Base-by-base conservation (phyloP, 2,329 filamentous ascomycete genomes). In the Colletotrichum chrysophilum region DNA sequence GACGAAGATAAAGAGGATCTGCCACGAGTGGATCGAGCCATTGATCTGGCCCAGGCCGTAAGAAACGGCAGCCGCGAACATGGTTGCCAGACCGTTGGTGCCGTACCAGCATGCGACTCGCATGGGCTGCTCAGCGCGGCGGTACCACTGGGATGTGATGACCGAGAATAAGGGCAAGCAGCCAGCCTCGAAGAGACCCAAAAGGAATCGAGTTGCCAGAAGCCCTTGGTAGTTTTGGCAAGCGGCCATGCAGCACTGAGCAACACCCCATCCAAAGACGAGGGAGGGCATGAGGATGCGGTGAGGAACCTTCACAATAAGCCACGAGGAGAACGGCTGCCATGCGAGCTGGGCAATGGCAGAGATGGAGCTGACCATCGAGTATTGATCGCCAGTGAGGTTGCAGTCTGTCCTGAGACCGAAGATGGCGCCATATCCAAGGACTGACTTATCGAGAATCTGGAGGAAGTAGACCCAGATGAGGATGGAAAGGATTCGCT, bases 41-140 rank as follows among this genome's bases (percentile, higher is more conserved):
- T 86, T 78, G 72, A 92, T 90, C 67, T 91, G 89, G 1, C 89
- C 89, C 18, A 93, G 82, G 0, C 90, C 91, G 73, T 88, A 92
- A 0, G 91, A 91, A 16, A 92, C 79, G 1, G 87, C 85, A 0
- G 89, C 89, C 0, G 90, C 91, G 14, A 91, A 81, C 55, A 93
- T 90, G 7, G 88, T 92, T 0, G 90, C 89, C 0, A 88, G 74
- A 0, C 91, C 91, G 67, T 91, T 93, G 0, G 90, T 92, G 5
- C 90, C 86, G 78, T 94, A 94, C 92, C 92, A 94, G n/a, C 89
- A 88, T 0, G 91, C 91, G 4, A 93, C 88, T 0, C 93, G 87
- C 30, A 92, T 81, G 0, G 92, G 91, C 81, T 94, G 92, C 79
- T 94, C 91, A 55, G 83, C 82, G 2, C 85, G 81, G 2, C 86